Base-by-base conservation (phyloP, 176 grass and related monocot genomes). In the Cocos nucifera region DNA sequence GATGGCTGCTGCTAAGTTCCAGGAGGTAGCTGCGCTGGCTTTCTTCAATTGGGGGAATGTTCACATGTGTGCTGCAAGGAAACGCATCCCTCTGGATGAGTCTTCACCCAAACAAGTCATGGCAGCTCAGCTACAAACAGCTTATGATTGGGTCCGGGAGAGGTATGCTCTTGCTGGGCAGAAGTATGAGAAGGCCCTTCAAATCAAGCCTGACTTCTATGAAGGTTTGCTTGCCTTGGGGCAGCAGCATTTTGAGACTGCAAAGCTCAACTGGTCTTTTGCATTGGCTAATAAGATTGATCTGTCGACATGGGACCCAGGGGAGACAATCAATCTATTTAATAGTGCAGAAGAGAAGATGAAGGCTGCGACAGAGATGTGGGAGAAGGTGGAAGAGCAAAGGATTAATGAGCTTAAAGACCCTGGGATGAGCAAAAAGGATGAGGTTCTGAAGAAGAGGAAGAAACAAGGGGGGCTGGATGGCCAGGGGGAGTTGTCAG, bases 31-130 rank as follows among this genome's bases (percentile, higher is more conserved):
- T 0, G 87, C 87, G 4, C 69, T 97, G 62, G 84, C 93, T 14
- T 80, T 97, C 59, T 97, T 97, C 73, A 92, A 97, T 17, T 97
- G 93, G 93, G 93, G 93, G 59, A 97, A 97, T 78, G 93, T 97
- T 26, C 81, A 97, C 60, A 97, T 97, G 93, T 97, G 93, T 49
- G 84, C 87, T 75, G 93, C 93, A 53, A 77, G 93, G 63, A 97
- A 97, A 63, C 81, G 76, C 71, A 97, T 97, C 18, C 87, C 93
- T 65, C 81, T 97, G 14, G 93, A 97, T 20, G 93, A 88, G 78
- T 82, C 84, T 67, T 69, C 87, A 75, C 63, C 93, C 15, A 80
- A 90, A 71, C 79, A 88, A 65, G 77, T 77, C 59, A 73, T 92
- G 78, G 53, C 73, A 19, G 56, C 78, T 51, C 93, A 97, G 59